Base-by-base conservation (phyloP, 164 flowering plant species). In the Stephania yunnanensis region DNA sequence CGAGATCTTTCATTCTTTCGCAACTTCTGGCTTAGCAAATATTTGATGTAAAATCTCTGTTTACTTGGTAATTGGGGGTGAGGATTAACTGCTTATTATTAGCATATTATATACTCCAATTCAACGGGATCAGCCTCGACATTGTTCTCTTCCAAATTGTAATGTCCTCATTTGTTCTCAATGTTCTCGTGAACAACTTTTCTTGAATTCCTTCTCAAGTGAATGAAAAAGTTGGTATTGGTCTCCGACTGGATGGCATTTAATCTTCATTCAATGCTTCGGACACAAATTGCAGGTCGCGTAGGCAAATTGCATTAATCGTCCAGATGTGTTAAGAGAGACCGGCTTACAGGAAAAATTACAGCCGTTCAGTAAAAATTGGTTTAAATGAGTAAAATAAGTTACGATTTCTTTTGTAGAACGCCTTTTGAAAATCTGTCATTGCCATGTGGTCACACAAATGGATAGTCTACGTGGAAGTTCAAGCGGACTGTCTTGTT, bases 1-100 rank as follows among this genome's bases (percentile, higher is more conserved):
- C 69, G 19, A 30, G 36, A 66, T 66, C 69, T 2, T 8, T 19
- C 20, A n/a, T 61, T 61, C 55, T 10, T 50, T 50, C 15, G 13
- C 53, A 48, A 48, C 11, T 58, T 58, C 22, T 19, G 15, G 66
- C 25, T 2, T 1, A 1, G 66, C 25, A 61, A 61, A n/a, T 61
- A 61, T 20, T 61, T 20, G n/a, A 7, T 61, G 66, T 61, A 61
- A 61, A 61, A 61, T 61, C 66, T 61, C 66, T 5, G 66, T 61
- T 61, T 61, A 61, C 22, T 61, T n/a, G 66, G 66, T 61, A 61
- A 61, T 61, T 61, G 66, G 66, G 29, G 66, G 66, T 7, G 25
- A 61, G 25, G 7, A 61, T 61, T 19, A 19, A 19, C 22, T 61
- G 20, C 9, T 61, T n/a, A 61, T 61, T 50, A n/a, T 19, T 61